These are phyloP conservation scores for Saccharomyces uvarum DNA, from an alignment of 1,139 yeast genomes.

Conservation along the genomic window DNA sequence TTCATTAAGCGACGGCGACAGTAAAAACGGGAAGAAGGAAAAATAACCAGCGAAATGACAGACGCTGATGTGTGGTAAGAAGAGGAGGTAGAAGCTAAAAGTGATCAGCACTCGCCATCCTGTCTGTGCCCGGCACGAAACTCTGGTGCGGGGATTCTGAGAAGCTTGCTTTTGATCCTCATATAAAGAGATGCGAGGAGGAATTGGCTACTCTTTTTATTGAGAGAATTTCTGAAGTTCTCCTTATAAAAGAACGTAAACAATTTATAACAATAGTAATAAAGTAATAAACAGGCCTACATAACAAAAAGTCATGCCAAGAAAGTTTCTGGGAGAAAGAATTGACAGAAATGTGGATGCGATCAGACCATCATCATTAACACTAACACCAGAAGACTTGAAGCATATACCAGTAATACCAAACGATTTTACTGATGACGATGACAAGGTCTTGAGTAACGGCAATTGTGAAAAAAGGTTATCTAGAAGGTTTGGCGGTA, in stretches of 20 bases:
- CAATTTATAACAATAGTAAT: not conserved
- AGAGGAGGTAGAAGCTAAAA: not conserved
- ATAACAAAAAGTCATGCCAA: slow-evolving; percentile 17
- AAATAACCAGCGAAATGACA: not conserved
- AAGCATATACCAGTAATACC: slow-evolving; percentile 20
- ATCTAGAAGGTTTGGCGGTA: slow-evolving; percentile 26
- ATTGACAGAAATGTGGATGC: slow-evolving; percentile 24
- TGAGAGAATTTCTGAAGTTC: not conserved
- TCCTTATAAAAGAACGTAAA: not conserved
- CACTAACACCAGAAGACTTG: slow-evolving; percentile 26
- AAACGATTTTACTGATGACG: slow-evolving; percentile 5
- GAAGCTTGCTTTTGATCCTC: not conserved
- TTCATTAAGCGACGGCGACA: not conserved
- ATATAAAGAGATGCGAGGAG: not conserved
- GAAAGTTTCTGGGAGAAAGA: slow-evolving; percentile 26
- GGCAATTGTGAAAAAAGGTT: slow-evolving; percentile 11
- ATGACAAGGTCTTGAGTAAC: not conserved
- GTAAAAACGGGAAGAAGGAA: slow-evolving; percentile 1
- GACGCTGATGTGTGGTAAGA: not conserved
- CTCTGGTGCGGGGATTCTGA: not conserved
- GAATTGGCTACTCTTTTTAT: not conserved
- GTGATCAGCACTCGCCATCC: not conserved
- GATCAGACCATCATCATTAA: slow-evolving; percentile 28
- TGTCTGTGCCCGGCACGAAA: not conserved
- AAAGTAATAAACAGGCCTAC: not conserved